A percentile compares a stretch with the other conserved stretches of the same genome.
These are phyloP conservation scores for Pezicula neosporulosa DNA, from an alignment of 2,329 filamentous ascomycete species.

Conservation along the genomic window DNA sequence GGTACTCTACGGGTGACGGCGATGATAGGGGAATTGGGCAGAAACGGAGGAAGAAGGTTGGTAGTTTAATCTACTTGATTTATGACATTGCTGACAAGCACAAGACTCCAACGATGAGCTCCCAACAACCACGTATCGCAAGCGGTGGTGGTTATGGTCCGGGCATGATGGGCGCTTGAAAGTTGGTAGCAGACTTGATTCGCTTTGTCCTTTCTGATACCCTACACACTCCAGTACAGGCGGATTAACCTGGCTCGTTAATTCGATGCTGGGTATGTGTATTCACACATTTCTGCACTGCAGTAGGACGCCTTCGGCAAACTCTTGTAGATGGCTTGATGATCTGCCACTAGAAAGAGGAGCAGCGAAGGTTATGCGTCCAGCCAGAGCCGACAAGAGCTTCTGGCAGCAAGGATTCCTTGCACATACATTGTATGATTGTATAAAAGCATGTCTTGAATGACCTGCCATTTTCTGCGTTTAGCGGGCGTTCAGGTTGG, in stretches of 20 bases:
- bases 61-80: conserved; percentile 17
- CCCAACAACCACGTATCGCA: conserved; percentile 22
- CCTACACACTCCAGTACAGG: neutral
- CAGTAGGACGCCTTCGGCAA: too few species aligned
- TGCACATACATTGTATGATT: conserved; percentile 1
- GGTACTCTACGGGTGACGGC: conserved; percentile 71
- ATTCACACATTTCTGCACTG: neutral
- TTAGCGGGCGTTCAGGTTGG: conserved; percentile 1
- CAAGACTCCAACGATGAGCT: conserved; percentile 17
- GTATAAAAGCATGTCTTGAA: neutral
- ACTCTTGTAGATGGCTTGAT: neutral
- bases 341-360: neutral
- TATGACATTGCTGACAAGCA: conserved; percentile 19
- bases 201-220: neutral
- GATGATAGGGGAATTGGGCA: conserved; percentile 53
- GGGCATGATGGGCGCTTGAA: conserved; percentile 53
- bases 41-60: conserved; percentile 65
- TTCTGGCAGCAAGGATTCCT: neutral
- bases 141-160: conserved; percentile 47
- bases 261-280: neutral
- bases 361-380: too few species aligned
- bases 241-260: neutral
- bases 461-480: neutral
- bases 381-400: neutral
- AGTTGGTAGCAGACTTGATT: neutral